Conservation (phyloP, 2,329 filamentous ascomycete species). For the Aureobasidium sp. region DNA sequence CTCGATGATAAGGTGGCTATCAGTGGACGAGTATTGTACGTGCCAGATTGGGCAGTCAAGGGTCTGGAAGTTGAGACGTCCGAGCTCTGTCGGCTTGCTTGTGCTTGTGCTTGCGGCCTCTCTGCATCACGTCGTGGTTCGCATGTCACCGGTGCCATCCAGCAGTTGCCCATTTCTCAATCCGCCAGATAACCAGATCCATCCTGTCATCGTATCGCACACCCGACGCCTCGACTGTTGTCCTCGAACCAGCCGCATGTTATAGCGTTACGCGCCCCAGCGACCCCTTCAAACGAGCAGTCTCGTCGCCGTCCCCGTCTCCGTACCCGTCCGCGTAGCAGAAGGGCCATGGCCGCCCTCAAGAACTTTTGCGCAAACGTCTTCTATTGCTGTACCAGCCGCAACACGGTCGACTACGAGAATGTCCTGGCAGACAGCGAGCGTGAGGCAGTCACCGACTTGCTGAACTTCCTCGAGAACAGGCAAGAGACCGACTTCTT, state of each 20-base stretch:
- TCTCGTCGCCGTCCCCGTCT: neutral
- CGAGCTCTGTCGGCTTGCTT: neutral
- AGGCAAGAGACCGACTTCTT: constrained; percentile 98
- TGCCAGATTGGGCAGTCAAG: neutral
- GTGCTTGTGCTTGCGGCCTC: neutral
- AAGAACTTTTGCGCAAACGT: constrained; percentile 27
- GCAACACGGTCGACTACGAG: constrained; percentile 40
- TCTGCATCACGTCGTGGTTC: constrained; percentile 3
- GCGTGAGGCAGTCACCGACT: constrained; percentile 90
- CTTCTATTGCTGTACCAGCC: constrained; percentile 31
- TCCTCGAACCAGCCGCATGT: constrained; percentile 1
- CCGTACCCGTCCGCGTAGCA: neutral
- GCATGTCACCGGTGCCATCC: neutral
- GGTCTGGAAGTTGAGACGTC: neutral
- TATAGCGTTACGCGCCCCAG: constrained; percentile 2
- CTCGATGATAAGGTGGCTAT: neutral
- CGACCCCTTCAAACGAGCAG: neutral
- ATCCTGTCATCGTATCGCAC: constrained; percentile 4
- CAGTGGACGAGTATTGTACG: neutral
- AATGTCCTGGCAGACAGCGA: constrained; percentile 77
- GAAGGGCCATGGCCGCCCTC: constrained; percentile 22
- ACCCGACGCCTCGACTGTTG: neutral
- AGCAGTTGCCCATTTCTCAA: neutral
- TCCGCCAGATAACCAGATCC: neutral
- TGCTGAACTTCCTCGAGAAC: constrained; percentile 93